Conservation (phyloP, 78 protist species). For the Thecamonas trahens region DNA sequence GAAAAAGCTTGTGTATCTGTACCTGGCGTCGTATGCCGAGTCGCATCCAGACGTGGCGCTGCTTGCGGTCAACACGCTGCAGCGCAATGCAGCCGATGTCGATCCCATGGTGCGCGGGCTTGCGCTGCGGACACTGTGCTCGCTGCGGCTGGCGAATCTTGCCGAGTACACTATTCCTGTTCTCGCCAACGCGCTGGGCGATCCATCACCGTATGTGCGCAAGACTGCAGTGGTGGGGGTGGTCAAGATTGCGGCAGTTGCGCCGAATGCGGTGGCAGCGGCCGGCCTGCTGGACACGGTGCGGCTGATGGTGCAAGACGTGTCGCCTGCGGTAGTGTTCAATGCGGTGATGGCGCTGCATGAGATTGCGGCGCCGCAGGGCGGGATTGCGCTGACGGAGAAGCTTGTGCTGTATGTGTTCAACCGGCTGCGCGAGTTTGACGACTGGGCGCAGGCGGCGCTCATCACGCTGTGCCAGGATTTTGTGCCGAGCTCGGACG, state of each 20-base stretch:
- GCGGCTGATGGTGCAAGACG: constrained; percentile 60
- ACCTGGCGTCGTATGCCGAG: constrained; percentile 61
- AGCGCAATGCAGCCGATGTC: constrained; percentile 68
- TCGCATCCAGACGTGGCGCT: constrained; percentile 64
- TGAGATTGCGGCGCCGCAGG: constrained; percentile 55
- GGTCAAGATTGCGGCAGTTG: constrained; percentile 33
- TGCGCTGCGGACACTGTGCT: constrained; percentile 76
- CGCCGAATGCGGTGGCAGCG: neutral
- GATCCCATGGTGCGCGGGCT: constrained; percentile 93
- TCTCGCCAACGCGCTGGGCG: constrained; percentile 51
- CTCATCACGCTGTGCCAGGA: constrained; percentile 50
- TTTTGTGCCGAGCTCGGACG: neutral
- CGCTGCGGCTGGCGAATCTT: constrained; percentile 42
- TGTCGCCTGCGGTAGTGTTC: constrained; percentile 55
- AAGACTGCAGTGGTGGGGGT: constrained; percentile 78
- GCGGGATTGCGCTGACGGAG: constrained; percentile 47
- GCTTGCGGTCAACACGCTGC: constrained; percentile 81
- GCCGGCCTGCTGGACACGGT: constrained; percentile 26
- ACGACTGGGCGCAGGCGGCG: constrained; percentile 37
- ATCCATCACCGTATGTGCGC: constrained; percentile 82
- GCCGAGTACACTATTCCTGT: constrained; percentile 69
- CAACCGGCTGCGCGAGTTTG: neutral
- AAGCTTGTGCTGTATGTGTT: constrained; percentile 33
- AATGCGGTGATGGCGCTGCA: constrained; percentile 64
- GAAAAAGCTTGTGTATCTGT: constrained; percentile 79